Evolutionary conservation across 1,284 basidiomycete genomes (phyloP), one percentile per base, ranked within the genome.

Genomic region (Moesziomyces sp.): DNA sequence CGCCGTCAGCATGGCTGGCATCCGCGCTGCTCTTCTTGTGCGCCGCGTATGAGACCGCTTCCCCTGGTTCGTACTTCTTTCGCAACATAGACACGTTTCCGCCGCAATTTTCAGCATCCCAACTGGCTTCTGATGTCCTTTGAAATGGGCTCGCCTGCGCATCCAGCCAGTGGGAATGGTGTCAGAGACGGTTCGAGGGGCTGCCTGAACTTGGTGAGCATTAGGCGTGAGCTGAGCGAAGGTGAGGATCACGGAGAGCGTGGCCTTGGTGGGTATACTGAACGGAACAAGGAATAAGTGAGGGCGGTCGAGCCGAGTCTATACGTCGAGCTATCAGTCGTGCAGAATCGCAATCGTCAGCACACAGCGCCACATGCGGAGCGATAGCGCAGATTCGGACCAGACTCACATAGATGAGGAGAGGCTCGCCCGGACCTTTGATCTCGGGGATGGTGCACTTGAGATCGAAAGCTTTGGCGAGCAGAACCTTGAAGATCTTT

Each of bases 401-500:
- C 21, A 1, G 30, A 74, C 60, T 58, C 50, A 78, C 74, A 40
- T 80, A 80, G 59, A 80, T 74, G 30, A 80, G 47, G 52, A 80
- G 38, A 5, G 79, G 79, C 40, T 79, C 77, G 16, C 76, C 77
- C 2, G 58, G 24, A 13, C 72, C 77, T 49, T 76, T 79, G 26
- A 80, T 79, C 58, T 80, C 79, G 0, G 79, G 77, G 19, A 80
- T 80, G 23, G 79, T 80, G 61, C 77, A 79, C 55, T 79, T 79
- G 14, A 80, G 50, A 43, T 79, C 79, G 34, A 80, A 80, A 3
- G 77, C 77, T 46, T 78, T 78, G 14, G 76, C 75, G 26, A 78
- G 51, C 19, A 76, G 44, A 78, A 98, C 98, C 88, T 98, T 97
- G 88, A 81, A 81, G 50, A 81, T 80, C 64, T 79, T 85, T 54